These are phyloP conservation scores for Aspergillus pseudoviridinutans DNA, from an alignment of 2,329 filamentous ascomycete genomes.

Conservation along the genomic window DNA sequence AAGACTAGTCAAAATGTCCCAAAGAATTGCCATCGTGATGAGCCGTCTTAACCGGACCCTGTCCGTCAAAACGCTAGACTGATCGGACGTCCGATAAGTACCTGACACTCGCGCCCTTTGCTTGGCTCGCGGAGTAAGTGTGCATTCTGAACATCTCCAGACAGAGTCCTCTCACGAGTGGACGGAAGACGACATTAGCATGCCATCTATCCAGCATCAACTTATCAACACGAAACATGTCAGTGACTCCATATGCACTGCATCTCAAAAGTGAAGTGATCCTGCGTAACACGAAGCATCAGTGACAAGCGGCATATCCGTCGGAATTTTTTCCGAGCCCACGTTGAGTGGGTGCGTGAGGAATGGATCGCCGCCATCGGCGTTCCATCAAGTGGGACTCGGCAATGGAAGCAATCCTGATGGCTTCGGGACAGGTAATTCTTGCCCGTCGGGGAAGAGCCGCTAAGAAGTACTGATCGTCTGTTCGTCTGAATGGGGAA, in stretches of 20 bases:
- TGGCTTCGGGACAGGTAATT: background rate
- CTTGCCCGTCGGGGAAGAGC: background rate
- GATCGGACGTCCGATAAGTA: conserved; percentile 7
- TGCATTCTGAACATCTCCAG: too few relatives aligned
- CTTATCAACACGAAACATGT: too few relatives aligned
- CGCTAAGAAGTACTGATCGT: background rate
- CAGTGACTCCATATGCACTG: too few relatives aligned
- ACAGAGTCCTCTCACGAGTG: too few relatives aligned
- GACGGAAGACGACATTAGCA: too few relatives aligned
- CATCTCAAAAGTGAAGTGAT: background rate
- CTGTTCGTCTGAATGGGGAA: too few relatives aligned
- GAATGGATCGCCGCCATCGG: conserved; percentile 1
- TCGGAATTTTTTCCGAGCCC: conserved; percentile 14
- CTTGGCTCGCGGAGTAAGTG: too few relatives aligned
- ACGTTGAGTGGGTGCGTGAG: background rate
- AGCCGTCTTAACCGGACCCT: conserved; percentile 27
- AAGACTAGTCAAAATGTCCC: background rate
- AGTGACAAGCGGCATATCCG: conserved; percentile 1
- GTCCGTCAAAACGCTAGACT: conserved; percentile 2
- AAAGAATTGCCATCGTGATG: background rate
- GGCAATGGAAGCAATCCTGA: background rate
- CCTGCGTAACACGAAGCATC: conserved; percentile 2
- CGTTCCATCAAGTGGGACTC: background rate
- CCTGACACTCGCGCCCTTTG: background rate
- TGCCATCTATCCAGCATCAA: too few relatives aligned